Evolutionary conservation across 2,329 filamentous ascomycete species (phyloP), one percentile per base, ranked within the genome.

Genomic region (Penicillium sp.): DNA sequence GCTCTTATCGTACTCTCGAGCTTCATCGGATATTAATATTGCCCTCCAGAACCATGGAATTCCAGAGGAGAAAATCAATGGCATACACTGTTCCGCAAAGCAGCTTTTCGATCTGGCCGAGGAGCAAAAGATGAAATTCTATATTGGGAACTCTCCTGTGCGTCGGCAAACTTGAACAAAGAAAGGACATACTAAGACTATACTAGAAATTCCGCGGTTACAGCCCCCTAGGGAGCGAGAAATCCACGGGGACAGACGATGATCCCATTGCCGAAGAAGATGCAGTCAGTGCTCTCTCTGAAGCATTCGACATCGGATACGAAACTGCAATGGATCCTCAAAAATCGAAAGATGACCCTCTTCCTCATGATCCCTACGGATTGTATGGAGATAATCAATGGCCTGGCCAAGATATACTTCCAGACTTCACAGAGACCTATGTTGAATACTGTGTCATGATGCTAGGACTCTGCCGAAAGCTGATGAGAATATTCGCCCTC

Each of bases 71-170:
- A 34, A 60, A 15, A 61, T 68, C 15, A 31, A 40, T 19, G 52
- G 43, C 2, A 43, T 67, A 8, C 61, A 66, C 13, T 9, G 45
- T 9, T 57, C 54, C 4, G 75, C 76, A 0, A 75, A 72, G 36
- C 61, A 65, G 1, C 79, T 80, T 67, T 80, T 79, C 58, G 65
- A 64, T 3, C 66, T 77, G 2, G 65, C 74, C 0, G 68, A 73
- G 5, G 70, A 76, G 33, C 72, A 72, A 59, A 80, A 79, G 59
- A 74, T 78, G 70, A 71, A 76, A 10, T 72, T 74, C 4, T 77
- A 72, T 57, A 77, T 70, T 15, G 67, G 64, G 10, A 68, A 68
- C 4, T 68, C 67, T 0, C 57, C 63, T 40, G 67, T 67, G 40
- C n/a, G 25, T 11, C 2, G 15, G 4, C 6, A 41, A 27, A 7